Base-by-base conservation (phyloP, 768 basidiomycete genomes). In the Xerocomus potaroensis region DNA sequence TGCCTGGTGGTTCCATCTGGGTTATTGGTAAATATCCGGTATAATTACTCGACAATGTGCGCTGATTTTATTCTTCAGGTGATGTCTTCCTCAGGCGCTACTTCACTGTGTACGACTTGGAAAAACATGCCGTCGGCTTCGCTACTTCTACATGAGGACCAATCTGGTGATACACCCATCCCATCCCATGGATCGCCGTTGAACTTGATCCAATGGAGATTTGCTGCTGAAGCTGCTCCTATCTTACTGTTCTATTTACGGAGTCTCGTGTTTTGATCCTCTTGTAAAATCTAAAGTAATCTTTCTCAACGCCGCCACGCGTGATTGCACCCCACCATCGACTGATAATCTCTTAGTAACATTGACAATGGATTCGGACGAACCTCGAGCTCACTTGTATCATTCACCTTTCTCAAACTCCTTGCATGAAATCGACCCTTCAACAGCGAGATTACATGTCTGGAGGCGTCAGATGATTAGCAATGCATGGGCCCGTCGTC, bases 21-120 rank as follows among this genome's bases (percentile, higher is more conserved):
- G 91, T 95, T 57, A 72, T 96, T 57, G 92, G 93, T 85, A 70
- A 38, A 74, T 65, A 14, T 15, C 11, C 22, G 27, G 8, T 21
- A 21, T 14, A 1, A 27, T 35, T 16, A 14, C 0, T 6, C 44
- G 48, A 41, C 52, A 44, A 32, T 21, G 30, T 34, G 36, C 37
- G 7, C 35, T 54, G 29, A 55, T 41, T 35, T 36, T 21, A 33
- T 39, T 47, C 1, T 11, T 39, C 51, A 85, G 84, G 89, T 57
- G 89, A 94, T 56, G 87, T 83, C 50, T 96, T 95, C 81, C 81
- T 96, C 44, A 86, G 94, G 67, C 88, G 83, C 62, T 92, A 85
- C 67, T 89, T 76, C 69, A 90, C 88, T n/a, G 87, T 92, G n/a
- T 92, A 91, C 58, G 89, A 92, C 59, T 75, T 86, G 21, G 83